These are phyloP conservation scores for Crotalaria pallida DNA, from an alignment of 306 rosid species.

Conservation along the genomic window DNA sequence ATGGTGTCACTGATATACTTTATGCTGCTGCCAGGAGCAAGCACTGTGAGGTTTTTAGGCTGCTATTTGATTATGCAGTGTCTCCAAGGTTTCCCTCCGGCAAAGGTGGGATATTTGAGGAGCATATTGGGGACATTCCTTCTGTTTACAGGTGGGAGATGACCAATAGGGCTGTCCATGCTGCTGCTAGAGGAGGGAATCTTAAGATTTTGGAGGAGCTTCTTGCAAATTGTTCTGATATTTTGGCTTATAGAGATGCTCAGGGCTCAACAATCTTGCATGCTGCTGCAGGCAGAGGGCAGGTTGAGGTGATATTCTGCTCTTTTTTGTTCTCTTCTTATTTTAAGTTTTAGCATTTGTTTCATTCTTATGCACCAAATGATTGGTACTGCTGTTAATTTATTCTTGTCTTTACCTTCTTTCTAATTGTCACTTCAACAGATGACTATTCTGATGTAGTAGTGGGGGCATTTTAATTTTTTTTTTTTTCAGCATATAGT, in stretches of 20 bases:
- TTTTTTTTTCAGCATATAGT: neutral
- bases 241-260: conserved; percentile 76
- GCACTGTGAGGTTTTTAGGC: conserved; percentile 33
- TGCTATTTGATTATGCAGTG: conserved; percentile 54
- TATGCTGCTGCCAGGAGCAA: conserved; percentile 42
- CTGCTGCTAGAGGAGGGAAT: conserved; percentile 95
- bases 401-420: neutral
- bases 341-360: neutral
- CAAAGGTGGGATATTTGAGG: conserved; percentile 55
- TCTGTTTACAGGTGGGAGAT: conserved; percentile 77
- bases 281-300: conserved; percentile 94
- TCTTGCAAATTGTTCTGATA: conserved; percentile 58
- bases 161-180: conserved; percentile 85
- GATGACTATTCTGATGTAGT: neutral
- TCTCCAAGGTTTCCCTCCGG: conserved; percentile 62
- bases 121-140: conserved; percentile 62
- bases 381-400: neutral
- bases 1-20: conserved; percentile 34
- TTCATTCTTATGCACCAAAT: neutral
- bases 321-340: neutral
- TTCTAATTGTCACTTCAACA: neutral
- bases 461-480: neutral
- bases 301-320: conserved; percentile 63
- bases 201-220: conserved; percentile 64
- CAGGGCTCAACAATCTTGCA: conserved; percentile 80